Evolutionary conservation across 108 stramenopile species (phyloP), one percentile per base, ranked within the genome.

Genomic region (Bacterosira constricta): DNA sequence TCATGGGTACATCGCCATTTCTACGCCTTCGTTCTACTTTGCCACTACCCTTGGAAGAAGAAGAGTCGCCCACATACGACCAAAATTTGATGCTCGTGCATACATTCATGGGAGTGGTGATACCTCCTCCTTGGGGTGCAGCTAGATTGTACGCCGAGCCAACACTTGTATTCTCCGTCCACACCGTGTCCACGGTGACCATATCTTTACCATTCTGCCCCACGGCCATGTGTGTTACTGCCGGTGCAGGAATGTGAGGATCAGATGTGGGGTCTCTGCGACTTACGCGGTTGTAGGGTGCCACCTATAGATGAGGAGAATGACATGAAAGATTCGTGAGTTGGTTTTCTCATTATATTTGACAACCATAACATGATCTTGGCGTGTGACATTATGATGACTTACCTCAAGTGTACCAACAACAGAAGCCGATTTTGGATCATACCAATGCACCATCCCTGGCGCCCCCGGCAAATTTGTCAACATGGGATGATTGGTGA

Each of bases 401-500:
- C 63, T 35, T 30, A 73, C 88, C 63, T 90, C 90, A 17, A 94
- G 75, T 3, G 69, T 64, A 15, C 71, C 73, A 37, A 67, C 70
- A 27, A 91, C 82, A 0, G 79, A 78, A 36, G 78, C 70, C 15
- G 73, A 55, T 3, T 32, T 55, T 21, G 87, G 75, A 80, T 94
- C 86, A 63, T 82, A 90, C 93, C 89, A 90, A 60, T 94, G 89
- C 29, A 94, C 75, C 56, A 75, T 86, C 50, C 93, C 93, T 8
- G 90, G 86, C 8, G 93, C 88, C 32, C 85, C 83, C 27, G 75
- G 69, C 32, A 76, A 44, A 59, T 78, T 78, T 9, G 81, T 41
- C 20, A 78, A 38, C 45, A 82, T 82, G 21, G 64, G 65, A 63
- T 41, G 11, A 31, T 50, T 53, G 10, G 80, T 81, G 6, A 75